Conservation (phyloP, 2,329 filamentous ascomycete genomes). For the Apiospora marii region DNA sequence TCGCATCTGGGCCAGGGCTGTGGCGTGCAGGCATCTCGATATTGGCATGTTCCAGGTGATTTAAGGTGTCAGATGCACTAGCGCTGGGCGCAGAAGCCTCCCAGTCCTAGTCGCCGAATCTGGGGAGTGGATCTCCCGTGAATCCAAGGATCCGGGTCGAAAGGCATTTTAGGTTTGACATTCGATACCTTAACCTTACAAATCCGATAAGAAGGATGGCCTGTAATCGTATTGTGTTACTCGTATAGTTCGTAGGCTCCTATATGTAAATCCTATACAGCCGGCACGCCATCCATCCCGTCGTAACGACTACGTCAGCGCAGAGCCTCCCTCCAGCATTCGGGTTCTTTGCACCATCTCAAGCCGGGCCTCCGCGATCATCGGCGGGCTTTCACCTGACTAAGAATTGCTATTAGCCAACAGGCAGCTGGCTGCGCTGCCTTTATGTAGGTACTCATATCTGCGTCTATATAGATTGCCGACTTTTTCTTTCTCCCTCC, state of each 20-base stretch:
- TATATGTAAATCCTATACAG: not conserved
- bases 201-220: not conserved
- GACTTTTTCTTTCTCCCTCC: not conserved
- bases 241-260: not conserved
- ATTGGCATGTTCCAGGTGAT: slow-evolving; percentile 20
- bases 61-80: slow-evolving; percentile 20
- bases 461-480: too few species aligned
- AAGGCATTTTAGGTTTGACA: slow-evolving; percentile 14
- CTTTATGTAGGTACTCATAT: not conserved
- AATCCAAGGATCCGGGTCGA: not conserved
- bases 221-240: too few species aligned
- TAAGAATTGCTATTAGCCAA: not conserved
- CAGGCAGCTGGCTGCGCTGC: not conserved
- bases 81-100: not conserved
- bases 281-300: not conserved
- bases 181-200: not conserved
- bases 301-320: not conserved
- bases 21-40: slow-evolving; percentile 1
- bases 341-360: not conserved
- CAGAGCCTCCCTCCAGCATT: not conserved
- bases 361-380: not conserved
- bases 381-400: not conserved
- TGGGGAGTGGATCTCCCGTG: not conserved
- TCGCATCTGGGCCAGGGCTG: not conserved
- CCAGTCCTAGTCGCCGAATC: not conserved